Base-by-base conservation (phyloP, 2,329 filamentous ascomycete genomes). In the Fragosphaeria purpurea region DNA sequence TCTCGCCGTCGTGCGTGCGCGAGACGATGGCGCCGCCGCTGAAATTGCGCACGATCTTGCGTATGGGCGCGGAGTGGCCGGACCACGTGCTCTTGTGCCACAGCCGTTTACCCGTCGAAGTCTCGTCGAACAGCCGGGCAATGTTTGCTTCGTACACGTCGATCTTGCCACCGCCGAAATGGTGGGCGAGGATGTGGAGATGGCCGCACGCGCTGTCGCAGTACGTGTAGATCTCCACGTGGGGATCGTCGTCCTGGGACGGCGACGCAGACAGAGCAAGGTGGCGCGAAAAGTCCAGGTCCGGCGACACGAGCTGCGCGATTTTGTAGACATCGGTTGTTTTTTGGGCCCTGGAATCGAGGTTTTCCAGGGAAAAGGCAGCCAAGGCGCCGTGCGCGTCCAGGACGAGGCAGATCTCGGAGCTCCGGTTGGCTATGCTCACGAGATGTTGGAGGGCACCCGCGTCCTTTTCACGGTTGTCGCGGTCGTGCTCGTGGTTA, bases 361-460 rank as follows among this genome's bases (percentile, higher is more conserved):
- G 78, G 61, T 91, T 90, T 64, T 97, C 90, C 50, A 98, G 69
- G 0, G 88, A 91, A 87, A 91, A 96, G 0, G 88, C 88, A 41
- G 87, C 89, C 85, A 97, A 88, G 57, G 83, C 82, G 1, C 91
- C 91, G 45, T 76, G 72, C n/a, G 83, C 82, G 65, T 97, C 88
- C 45, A 95, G 73, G 7, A 91, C 82, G 31, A 97, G 75, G 57
- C 89, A 93, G 3, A 98, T 80, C 63, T 98, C 93, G 0, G 90
- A 88, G 50, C 78, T 86, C 48, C 84, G 83, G 55, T 91, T 93
- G 8, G 88, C 88, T 58, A 96, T 77, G 57, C 89, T 85, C 42
- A 95, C 85, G 5, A 97, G 71, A 62, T 95, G 88, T 58, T 93
- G 84, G 47, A 96, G 71, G 6, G 86, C 85, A 55, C 87, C 77